Evolutionary conservation across 2,329 filamentous ascomycete genomes (phyloP).

Genomic region (Alternaria tenuissima): DNA sequence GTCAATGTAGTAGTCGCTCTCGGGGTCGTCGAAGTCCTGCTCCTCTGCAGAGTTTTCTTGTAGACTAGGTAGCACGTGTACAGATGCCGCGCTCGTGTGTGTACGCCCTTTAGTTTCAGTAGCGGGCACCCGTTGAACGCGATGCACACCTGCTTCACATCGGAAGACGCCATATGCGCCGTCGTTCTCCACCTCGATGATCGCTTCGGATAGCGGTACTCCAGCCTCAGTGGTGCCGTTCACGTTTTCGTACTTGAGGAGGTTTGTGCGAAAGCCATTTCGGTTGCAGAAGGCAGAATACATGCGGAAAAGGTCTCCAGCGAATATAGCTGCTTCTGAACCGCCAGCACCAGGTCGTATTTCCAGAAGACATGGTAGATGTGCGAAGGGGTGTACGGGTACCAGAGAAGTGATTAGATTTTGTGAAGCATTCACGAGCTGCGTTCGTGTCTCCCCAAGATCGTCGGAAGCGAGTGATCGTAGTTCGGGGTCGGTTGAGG

Average conservation of each 20-base stretch:
- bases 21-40: slow-evolving; percentile 79
- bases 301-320: slow-evolving; percentile 87
- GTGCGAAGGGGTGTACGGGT: slow-evolving; percentile 87
- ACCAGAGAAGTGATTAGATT: slow-evolving; percentile 80
- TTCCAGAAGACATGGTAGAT: slow-evolving; percentile 89
- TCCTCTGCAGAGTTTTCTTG: slow-evolving; percentile 62
- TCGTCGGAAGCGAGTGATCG: slow-evolving; percentile 71
- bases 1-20: slow-evolving; percentile 90
- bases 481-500: slow-evolving; percentile 66
- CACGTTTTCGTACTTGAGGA: slow-evolving; percentile 82
- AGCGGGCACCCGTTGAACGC: slow-evolving; percentile 90
- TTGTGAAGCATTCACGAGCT: slow-evolving; percentile 69
- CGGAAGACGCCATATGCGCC: slow-evolving; percentile 84
- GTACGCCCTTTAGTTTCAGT: slow-evolving; percentile 92
- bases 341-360: slow-evolving; percentile 92
- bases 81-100: slow-evolving; percentile 90
- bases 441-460: slow-evolving; percentile 69
- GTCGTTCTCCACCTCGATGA: slow-evolving; percentile 79
- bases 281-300: slow-evolving; percentile 81
- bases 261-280: slow-evolving; percentile 68
- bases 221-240: slow-evolving; percentile 71
- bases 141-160: slow-evolving; percentile 91
- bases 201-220: slow-evolving; percentile 80
- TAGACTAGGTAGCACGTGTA: slow-evolving; percentile 90
- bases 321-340: slow-evolving; percentile 89